Percentiles rank a stretch among this genome's conserved stretches.
Conservation (phyloP, 2,329 filamentous ascomycete species). For the Anthostomella pinea region DNA sequence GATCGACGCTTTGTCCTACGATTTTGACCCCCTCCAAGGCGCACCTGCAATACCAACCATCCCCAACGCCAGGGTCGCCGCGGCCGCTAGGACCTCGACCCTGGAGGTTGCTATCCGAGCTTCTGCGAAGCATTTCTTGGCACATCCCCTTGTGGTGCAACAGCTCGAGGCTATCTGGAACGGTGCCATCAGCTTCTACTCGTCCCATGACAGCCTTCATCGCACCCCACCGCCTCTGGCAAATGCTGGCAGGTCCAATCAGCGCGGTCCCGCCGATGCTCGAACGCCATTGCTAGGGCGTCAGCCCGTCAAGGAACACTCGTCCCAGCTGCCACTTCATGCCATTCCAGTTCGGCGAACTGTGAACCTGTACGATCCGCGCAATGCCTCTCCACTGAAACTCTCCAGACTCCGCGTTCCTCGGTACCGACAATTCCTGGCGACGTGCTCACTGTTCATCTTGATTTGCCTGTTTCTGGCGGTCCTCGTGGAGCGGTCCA, state of each 20-base stretch:
- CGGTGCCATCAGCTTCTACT: slow-evolving; percentile 91
- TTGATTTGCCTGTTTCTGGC: slow-evolving; percentile 82
- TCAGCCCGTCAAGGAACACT: slow-evolving; percentile 32
- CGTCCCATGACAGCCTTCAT: slow-evolving; percentile 80
- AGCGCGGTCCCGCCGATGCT: slow-evolving; percentile 38
- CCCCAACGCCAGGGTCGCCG: slow-evolving; percentile 38
- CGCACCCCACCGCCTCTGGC: slow-evolving; percentile 45
- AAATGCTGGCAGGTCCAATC: slow-evolving; percentile 22
- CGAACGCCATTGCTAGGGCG: slow-evolving; percentile 51
- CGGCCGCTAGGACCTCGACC: slow-evolving; percentile 77
- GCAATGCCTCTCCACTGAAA: slow-evolving; percentile 87
- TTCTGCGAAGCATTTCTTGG: slow-evolving; percentile 87
- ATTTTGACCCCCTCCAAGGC: slow-evolving; percentile 90
- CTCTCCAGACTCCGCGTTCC: slow-evolving; percentile 87
- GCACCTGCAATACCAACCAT: slow-evolving; percentile 54
- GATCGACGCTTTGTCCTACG: slow-evolving; percentile 91
- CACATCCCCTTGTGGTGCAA: slow-evolving; percentile 87
- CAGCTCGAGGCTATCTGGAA: slow-evolving; percentile 98
- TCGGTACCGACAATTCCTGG: slow-evolving; percentile 86
- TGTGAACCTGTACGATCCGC: slow-evolving; percentile 84
- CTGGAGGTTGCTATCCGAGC: slow-evolving; percentile 91
- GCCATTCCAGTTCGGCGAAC: slow-evolving; percentile 60
- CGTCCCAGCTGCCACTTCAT: slow-evolving; percentile 30
- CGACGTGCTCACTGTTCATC: slow-evolving; percentile 81
- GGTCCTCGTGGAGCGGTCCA: slow-evolving; percentile 72